Evolutionary conservation across 371 early-diverging fungal species (phyloP).

Genomic region (Mitosporidium daphniae): DNA sequence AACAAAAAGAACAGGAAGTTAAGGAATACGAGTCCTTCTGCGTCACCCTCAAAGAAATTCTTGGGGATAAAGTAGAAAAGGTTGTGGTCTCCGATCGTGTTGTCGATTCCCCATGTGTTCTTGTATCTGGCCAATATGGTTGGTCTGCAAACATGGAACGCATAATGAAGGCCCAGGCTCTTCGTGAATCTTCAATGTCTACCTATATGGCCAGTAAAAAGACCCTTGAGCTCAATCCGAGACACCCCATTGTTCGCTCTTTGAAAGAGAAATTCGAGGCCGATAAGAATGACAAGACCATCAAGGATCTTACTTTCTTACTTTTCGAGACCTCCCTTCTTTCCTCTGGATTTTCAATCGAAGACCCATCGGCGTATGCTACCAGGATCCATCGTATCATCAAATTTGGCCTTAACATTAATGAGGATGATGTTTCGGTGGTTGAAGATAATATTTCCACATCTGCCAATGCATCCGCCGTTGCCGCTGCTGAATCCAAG

Average conservation of each 20-base stretch:
- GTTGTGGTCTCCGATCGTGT: slow-evolving; percentile 55
- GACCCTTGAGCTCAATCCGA: slow-evolving; percentile 46
- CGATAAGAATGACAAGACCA: slow-evolving; percentile 1
- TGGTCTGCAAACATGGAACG: slow-evolving; percentile 45
- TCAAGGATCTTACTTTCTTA: slow-evolving; percentile 36
- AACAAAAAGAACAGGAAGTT: no score
- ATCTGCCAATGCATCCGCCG: slow-evolving; percentile 5
- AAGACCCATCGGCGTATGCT: slow-evolving; percentile 61
- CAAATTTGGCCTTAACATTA: slow-evolving; percentile 67
- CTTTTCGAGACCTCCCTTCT: slow-evolving; percentile 70
- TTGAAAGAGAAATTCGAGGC: slow-evolving; percentile 48
- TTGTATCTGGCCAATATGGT: slow-evolving; percentile 26
- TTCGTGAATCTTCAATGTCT: slow-evolving; percentile 15
- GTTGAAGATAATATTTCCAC: slow-evolving; percentile 1
- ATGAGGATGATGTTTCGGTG: slow-evolving; percentile 14
- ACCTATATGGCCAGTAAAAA: slow-evolving; percentile 36
- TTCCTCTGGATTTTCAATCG: slow-evolving; percentile 74
- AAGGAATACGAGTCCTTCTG: slow-evolving; percentile 16
- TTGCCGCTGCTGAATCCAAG: slow-evolving; percentile 26
- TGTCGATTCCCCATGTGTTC: slow-evolving; percentile 61
- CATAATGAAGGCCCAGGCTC: slow-evolving; percentile 86
- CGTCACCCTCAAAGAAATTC: slow-evolving; percentile 20
- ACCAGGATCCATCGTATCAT: slow-evolving; percentile 87
- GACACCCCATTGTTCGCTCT: slow-evolving; percentile 55
- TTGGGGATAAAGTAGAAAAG: slow-evolving; percentile 28